Evolutionary conservation across 2,329 filamentous ascomycete species (phyloP), one percentile per base, ranked within the genome.

Genomic region (Paramyrothecium sp.): DNA sequence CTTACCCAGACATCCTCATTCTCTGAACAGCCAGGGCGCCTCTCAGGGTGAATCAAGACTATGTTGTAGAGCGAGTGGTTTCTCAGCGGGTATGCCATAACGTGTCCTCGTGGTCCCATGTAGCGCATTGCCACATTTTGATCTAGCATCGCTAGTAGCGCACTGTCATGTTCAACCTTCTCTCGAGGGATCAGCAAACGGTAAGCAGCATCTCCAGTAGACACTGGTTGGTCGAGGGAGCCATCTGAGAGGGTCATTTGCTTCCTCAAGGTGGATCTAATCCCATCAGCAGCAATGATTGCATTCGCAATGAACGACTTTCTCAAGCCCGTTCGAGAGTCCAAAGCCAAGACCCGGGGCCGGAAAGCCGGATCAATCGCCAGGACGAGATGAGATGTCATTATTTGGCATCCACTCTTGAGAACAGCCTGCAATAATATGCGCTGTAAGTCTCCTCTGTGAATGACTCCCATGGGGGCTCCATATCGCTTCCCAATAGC

Each of bases 21-120:
- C 3, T 62, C 61, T 0, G 65, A 64, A 4, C 60, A 63, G 1
- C 84, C 81, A 60, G 86, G 86, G 65, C 87, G 82, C 34, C 71
- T 75, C 57, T 87, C 84, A 0, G 85, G 83, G 59, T 89, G 86
- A 1, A 81, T 77, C 2, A 86, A 86, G 17, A 82, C 85, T 44
- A 90, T 71, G 71, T 90, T 90, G 75, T 89, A 89, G 57, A 89
- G 83, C n/a, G 79, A 79, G 65, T 89, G 85, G 61, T 80, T 79
- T 55, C 82, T 79, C 30, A 90, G 81, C 0, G 87, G 81, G 65
- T 90, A 90, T 2, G 85, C 86, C 65, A 90, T 89, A 60, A 89
- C 85, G 62, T 89, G 87, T 3, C 84, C 78, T 65, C 83, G 83
- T 56, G 83, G 81, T n/a, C 87, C 86, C 53, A 89, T 87, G 83